A percentile compares a stretch with the other conserved stretches of the same genome.
Conservation (phyloP, 2,329 filamentous ascomycete genomes). For the Trichoderma harzianum region DNA sequence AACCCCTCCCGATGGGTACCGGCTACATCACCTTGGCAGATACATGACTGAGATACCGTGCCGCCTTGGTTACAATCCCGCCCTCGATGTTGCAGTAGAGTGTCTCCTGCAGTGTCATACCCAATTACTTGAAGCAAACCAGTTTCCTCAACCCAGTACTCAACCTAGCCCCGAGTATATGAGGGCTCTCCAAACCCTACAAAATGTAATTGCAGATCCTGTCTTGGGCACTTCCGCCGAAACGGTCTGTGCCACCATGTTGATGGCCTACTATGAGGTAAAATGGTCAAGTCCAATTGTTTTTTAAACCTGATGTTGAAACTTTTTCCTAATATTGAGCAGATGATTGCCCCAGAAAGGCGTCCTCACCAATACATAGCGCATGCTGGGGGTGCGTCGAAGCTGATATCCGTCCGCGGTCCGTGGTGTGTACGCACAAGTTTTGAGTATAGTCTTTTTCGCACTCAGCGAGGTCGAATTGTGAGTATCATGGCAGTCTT, state of each 20-base stretch:
- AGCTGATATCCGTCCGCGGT: not conserved
- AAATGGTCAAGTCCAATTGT: too few relatives aligned
- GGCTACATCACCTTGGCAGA: not conserved
- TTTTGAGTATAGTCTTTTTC: not conserved
- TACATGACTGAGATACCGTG: not conserved
- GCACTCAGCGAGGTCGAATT: not conserved
- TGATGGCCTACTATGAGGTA: constrained; percentile 3
- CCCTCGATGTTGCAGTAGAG: not conserved
- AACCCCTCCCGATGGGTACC: not conserved
- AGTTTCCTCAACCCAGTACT: not conserved
- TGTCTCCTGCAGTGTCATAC: not conserved
- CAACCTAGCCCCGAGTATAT: not conserved
- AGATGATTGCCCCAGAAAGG: not conserved
- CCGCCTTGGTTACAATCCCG: not conserved
- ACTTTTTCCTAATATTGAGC: not conserved
- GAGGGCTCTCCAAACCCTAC: not conserved
- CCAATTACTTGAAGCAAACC: not conserved
- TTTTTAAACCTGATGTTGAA: not conserved
- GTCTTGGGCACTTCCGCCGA: not conserved
- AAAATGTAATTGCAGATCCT: not conserved
- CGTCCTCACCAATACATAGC: not conserved
- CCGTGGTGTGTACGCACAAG: not conserved
- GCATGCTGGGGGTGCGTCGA: not conserved
- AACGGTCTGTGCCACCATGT: not conserved
- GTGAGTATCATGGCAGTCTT: not conserved